A percentile compares a stretch with the other conserved stretches of the same genome.
phyloP scores from a whole-genome alignment of 192 early-diverging fungal genomes.

The Helicostylum pulchrum region DNA sequence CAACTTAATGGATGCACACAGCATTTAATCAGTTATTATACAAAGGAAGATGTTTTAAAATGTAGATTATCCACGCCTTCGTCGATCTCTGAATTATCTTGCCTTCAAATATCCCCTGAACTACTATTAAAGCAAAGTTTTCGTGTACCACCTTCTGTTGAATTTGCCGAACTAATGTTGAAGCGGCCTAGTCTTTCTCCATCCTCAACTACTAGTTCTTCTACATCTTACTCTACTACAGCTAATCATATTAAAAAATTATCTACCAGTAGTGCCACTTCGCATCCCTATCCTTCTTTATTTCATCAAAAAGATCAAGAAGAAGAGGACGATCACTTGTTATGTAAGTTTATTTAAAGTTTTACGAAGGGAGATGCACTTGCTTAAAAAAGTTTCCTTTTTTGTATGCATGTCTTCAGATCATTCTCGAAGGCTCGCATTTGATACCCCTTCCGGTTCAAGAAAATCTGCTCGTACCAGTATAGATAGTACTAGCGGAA shows the following conservation, averaged over 20 bases:
- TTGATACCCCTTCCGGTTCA: neutral
- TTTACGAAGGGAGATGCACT: too few species aligned
- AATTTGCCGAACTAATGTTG: neutral
- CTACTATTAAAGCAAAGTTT: conserved; percentile 55
- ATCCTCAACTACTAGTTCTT: neutral
- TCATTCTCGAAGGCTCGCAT: neutral
- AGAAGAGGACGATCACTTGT: too few species aligned
- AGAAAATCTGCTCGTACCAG: too few species aligned
- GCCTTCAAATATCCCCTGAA: conserved; percentile 51
- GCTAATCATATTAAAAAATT: too few species aligned
- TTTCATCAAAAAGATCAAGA: too few species aligned
- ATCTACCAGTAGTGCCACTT: too few species aligned
- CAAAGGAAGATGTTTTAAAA: conserved; percentile 52
- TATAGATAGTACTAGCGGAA: too few species aligned
- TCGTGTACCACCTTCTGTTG: conserved; percentile 34
- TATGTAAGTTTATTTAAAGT: too few species aligned
- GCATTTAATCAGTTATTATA: conserved; percentile 58
- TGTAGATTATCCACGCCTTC: conserved; percentile 47
- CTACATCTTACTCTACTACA: neutral
- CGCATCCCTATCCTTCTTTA: too few species aligned
- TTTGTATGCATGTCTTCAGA: neutral
- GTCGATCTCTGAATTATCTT: conserved; percentile 40
- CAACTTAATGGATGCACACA: conserved; percentile 56
- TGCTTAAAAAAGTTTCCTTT: neutral
- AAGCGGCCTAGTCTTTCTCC: neutral